A percentile compares a stretch with the other conserved stretches of the same genome.
These are phyloP conservation scores for Penicillium psychrofluorescens DNA, from an alignment of 495 filamentous ascomycete species.

Conservation along the genomic window DNA sequence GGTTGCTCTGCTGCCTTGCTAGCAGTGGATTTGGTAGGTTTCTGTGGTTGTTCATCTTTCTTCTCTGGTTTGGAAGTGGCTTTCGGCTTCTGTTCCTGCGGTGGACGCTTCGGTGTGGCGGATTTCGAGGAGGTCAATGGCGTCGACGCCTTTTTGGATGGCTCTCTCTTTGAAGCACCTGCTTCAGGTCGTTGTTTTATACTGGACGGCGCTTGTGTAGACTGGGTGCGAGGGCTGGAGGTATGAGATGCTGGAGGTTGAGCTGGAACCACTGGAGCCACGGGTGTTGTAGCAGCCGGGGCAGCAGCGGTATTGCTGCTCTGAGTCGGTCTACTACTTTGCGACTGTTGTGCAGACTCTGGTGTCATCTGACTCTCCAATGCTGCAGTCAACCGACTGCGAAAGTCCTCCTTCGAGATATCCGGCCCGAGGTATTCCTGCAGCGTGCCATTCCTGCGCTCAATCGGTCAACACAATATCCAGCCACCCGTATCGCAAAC, in stretches of 20 bases:
- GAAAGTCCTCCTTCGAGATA: conserved; percentile 50
- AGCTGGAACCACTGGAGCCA: neutral
- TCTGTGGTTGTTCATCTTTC: conserved; percentile 4
- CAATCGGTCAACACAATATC: neutral
- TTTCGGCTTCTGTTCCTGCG: conserved; percentile 4
- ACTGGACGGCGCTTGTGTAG: no score
- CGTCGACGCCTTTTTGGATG: neutral
- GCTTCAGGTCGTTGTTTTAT: no score
- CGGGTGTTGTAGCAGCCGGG: conserved; percentile 5
- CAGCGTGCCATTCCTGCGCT: conserved; percentile 47
- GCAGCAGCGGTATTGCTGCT: conserved; percentile 5
- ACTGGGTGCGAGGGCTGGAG: no score
- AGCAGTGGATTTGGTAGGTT: conserved; percentile 9
- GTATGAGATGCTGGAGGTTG: no score
- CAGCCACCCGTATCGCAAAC: conserved; percentile 12
- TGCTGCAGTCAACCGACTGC: conserved; percentile 36
- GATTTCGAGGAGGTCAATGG: neutral
- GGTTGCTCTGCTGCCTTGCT: conserved; percentile 3
- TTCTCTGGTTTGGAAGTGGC: neutral
- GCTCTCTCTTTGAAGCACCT: neutral
- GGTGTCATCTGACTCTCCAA: conserved; percentile 15
- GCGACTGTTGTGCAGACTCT: neutral
- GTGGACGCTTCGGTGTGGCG: conserved; percentile 1
- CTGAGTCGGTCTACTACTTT: neutral
- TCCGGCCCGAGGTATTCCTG: conserved; percentile 59